Percentiles rank a stretch among this genome's conserved stretches.
Evolutionary conservation across 2,329 filamentous ascomycete genomes (phyloP).

Genomic region (Pseudogymnoascus sp.): DNA sequence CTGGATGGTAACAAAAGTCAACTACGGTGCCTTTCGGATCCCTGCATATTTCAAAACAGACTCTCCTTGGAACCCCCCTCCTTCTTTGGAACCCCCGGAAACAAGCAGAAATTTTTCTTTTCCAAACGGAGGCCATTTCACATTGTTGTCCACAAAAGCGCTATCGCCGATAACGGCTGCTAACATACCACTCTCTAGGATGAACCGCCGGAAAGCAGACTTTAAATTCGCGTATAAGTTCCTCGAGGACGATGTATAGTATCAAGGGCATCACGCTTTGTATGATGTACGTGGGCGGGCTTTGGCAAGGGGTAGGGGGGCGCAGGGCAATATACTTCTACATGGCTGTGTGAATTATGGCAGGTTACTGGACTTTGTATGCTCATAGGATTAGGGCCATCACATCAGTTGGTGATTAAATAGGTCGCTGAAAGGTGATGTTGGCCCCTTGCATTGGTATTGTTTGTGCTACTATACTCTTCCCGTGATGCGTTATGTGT

Average conservation of each 20-base stretch:
- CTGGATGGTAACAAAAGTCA: not conserved
- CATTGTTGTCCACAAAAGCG: slow-evolving; percentile 8
- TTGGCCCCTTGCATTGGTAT: not conserved
- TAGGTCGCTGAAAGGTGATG: not conserved
- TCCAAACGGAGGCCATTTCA: not conserved
- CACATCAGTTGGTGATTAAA: not conserved
- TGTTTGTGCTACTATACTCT: not conserved
- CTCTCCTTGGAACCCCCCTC: not conserved
- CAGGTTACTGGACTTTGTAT: slow-evolving; percentile 5
- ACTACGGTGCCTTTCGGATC: not conserved
- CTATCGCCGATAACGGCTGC: not conserved
- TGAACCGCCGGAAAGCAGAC: slow-evolving; percentile 95
- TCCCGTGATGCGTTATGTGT: not conserved
- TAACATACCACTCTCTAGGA: slow-evolving; percentile 49
- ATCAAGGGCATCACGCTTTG: slow-evolving; percentile 51
- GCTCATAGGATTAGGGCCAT: slow-evolving; percentile 1
- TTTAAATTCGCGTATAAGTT: slow-evolving; percentile 99
- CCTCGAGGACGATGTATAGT: slow-evolving; percentile 82
- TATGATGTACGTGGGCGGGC: not conserved
- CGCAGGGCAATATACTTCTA: slow-evolving; percentile 6
- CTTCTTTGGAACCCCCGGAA: not conserved
- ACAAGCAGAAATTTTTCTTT: not conserved
- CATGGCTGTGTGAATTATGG: slow-evolving; percentile 7
- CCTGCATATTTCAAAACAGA: not conserved
- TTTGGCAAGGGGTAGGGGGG: not conserved